Base-by-base conservation (phyloP, 202 grass and related monocot genomes). In the Panicum hallii region DNA sequence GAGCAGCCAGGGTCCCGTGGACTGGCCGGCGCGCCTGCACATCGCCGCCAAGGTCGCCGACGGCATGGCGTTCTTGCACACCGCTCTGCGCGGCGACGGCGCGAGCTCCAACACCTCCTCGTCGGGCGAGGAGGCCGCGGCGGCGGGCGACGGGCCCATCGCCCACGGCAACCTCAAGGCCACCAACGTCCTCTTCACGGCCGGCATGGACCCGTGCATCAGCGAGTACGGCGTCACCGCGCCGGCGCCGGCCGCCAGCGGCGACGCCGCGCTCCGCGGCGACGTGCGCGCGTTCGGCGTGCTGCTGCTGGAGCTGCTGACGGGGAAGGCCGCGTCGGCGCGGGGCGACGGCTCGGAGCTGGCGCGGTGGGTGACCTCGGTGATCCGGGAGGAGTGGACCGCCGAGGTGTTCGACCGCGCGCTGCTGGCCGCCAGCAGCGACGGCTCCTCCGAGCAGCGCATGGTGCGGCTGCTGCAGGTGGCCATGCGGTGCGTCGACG, bases 351-450 rank as follows among this genome's bases (percentile, higher is more conserved):
- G 87, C 38, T 16, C 78, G 14, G 89, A 94, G 86, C 78, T 94
- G 45, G 79, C 92, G 42, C 53, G 70, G 44, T 94, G 92, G 92
- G 92, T 94, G 74, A 84, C 88, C 23, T 87, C 85, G 19, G 87
- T 92, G 79, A 79, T 94, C 61, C 79, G 85, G 20, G 89, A 92
- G 83, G 92, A 94, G 89, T 94, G 92, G 92, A 94, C 92, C 1
- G 89, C 85, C 54, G 92, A 94, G 82, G 87, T 94, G 63, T 90
- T 94, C 79, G 85, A 94, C 82, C 88, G 88, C 69, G 56, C 28
- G n/a, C 78, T 94, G 73, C 63, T 91, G 82, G 68, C 88, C 38
- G 82, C 57, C 10, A 71, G 49, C 28, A 30, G 14, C 63, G 63
- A 17, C 55, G 82, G 72, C 15, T 71, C 83, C 43, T 75, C 48